Conservation (phyloP, 1,284 basidiomycete genomes). For the Moesziomyces antarcticus region DNA sequence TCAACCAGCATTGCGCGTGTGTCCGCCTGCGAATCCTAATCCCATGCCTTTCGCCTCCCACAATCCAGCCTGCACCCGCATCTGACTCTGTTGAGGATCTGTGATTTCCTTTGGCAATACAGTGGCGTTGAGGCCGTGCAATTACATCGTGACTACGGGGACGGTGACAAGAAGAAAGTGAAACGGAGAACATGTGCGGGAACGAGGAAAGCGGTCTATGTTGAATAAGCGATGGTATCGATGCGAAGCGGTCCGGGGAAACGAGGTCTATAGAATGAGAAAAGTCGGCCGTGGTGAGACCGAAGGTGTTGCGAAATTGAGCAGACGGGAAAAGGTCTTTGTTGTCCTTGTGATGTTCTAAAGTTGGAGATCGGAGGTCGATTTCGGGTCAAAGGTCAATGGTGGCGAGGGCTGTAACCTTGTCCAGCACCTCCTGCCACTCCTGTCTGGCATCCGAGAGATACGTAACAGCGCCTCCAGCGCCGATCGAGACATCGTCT, state of each 20-base stretch:
- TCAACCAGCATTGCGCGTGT: not conserved
- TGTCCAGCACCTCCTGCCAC: conserved; percentile 93
- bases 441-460: conserved; percentile 86
- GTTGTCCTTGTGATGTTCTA: not conserved
- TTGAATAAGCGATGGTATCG: conserved; percentile 12
- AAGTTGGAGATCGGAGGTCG: not conserved
- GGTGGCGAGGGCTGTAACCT: conserved; percentile 69
- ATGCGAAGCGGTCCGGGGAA: not conserved
- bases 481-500: conserved; percentile 75
- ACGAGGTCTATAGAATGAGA: no score
- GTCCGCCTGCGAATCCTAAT: not conserved
- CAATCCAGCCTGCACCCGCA: not conserved
- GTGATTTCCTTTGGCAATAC: not conserved
- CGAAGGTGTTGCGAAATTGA: no score
- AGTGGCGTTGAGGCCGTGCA: not conserved
- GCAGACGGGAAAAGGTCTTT: not conserved
- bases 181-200: not conserved
- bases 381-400: conserved; percentile 21
- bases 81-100: not conserved
- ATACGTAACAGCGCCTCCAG: conserved; percentile 95
- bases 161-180: not conserved
- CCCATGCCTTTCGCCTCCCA: not conserved
- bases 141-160: not conserved
- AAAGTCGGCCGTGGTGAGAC: conserved; percentile 10
- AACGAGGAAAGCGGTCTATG: conserved; percentile 1